Conservation (phyloP, 257 asterid genomes). For the Solanum chiquidenum region DNA sequence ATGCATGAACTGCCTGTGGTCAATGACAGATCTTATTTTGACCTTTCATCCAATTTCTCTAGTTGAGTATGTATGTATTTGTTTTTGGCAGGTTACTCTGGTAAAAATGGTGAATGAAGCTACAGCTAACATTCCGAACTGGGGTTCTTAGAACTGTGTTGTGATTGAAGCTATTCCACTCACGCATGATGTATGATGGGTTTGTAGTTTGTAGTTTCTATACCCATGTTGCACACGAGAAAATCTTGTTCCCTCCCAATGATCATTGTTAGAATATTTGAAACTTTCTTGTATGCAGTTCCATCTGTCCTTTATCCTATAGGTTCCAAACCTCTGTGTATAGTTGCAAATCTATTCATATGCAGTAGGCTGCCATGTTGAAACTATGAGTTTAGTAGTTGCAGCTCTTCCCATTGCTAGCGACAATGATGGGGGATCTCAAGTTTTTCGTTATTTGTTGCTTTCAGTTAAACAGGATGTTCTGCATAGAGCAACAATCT, state of each 20-base stretch:
- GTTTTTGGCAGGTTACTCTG: constrained; percentile 60
- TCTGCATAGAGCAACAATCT: neutral
- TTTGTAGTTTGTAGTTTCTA: neutral
- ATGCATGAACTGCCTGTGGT: neutral
- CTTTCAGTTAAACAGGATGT: neutral
- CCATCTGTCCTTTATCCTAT: neutral
- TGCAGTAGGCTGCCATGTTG: neutral
- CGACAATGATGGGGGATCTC: neutral
- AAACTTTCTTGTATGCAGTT: neutral
- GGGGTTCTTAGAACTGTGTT: constrained; percentile 45
- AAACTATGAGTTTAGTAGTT: neutral
- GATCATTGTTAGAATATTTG: neutral
- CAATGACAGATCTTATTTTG: neutral
- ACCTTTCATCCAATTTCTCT: neutral
- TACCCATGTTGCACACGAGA: neutral
- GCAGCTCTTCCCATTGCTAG: neutral
- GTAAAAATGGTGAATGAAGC: constrained; percentile 89
- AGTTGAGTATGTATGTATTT: neutral
- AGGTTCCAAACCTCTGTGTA: neutral
- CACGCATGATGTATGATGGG: neutral
- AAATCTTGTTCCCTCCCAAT: neutral
- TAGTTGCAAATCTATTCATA: neutral
- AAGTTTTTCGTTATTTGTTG: neutral
- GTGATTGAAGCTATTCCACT: neutral
- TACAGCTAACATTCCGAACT: constrained; percentile 67